Evolutionary conservation across 768 basidiomycete genomes (phyloP), one percentile per base, ranked within the genome.

Genomic region (Mycena rosella): DNA sequence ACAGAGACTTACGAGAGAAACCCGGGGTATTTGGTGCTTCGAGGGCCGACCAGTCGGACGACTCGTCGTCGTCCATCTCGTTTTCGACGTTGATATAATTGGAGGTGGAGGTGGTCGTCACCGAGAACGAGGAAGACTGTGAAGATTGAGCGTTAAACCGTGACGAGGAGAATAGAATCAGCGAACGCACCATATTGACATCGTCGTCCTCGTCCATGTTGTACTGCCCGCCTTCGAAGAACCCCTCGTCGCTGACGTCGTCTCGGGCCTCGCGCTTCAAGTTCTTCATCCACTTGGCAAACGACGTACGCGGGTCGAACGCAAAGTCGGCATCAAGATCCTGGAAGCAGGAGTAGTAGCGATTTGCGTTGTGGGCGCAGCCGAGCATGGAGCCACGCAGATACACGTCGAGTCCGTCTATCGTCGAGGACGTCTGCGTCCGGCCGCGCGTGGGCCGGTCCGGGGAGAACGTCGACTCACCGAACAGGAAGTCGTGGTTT

Each of bases 341-440:
- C 15, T 52, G 54, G 36, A 81, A 74, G 27, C 76, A 77, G 2
- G 78, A 78, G 30, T 73, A 75, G 38, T 76, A 73, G 5, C 75
- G 76, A 17, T 75, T 74, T 26, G 73, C 61, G 42, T 67, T 66
- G 67, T 79, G 78, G 2, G 75, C 76, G 26, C 72, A 65, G 1
- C 69, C 68, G 40, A 79, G 71, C 53, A 78, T 60, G 1, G 78
- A 77, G 8, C 79, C 76, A 20, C 79, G 74, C 42, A 79, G 60
- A 67, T 80, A 83, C 14, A 82, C 79, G 59, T 82, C 81, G 18
- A 79, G 67, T 0, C 79, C 80, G 20, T 78, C 80, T n/a, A 81
- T 61, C 2, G 81, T 80, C 4, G 82, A 83, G 10, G 82, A 83
- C 4, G 80, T 79, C 42, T 77, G 80, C 6, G 80, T 80, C 45